phyloP scores from a whole-genome alignment of 805 yeast genomes.

The Candida glaebosa region DNA sequence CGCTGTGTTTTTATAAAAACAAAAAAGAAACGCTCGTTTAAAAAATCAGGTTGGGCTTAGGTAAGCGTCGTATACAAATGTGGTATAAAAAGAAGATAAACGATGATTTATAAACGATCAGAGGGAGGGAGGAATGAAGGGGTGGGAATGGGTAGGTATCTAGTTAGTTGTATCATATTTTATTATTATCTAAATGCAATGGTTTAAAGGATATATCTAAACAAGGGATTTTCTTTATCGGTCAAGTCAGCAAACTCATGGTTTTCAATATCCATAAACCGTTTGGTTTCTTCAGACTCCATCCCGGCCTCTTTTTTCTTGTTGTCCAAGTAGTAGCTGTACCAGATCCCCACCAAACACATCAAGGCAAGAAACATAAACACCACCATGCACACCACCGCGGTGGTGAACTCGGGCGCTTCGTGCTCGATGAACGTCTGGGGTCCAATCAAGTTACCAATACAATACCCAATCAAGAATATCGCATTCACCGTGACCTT shows the following conservation, averaged over 20 bases:
- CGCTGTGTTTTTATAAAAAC: not conserved
- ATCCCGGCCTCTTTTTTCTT: slow-evolving; percentile 28
- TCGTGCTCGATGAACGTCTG: slow-evolving; percentile 43
- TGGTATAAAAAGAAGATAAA: no score
- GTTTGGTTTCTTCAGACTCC: slow-evolving; percentile 8
- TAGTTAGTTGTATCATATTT: no score
- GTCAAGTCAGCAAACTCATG: slow-evolving; percentile 52
- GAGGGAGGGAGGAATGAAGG: no score
- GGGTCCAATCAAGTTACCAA: slow-evolving; percentile 56
- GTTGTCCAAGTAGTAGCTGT: slow-evolving; percentile 32
- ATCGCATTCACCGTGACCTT: slow-evolving; percentile 46
- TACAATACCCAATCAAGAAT: slow-evolving; percentile 47
- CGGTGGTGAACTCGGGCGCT: slow-evolving; percentile 43
- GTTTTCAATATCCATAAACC: slow-evolving; percentile 31
- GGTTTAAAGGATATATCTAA: slow-evolving; percentile 37
- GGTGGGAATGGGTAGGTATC: no score
- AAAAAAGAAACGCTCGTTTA: not conserved
- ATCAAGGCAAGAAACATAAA: slow-evolving; percentile 25
- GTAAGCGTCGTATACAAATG: not conserved
- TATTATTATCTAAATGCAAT: no score
- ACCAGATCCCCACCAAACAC: slow-evolving; percentile 22
- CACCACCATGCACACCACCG: slow-evolving; percentile 38
- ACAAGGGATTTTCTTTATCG: slow-evolving; percentile 50
- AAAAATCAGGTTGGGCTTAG: no score
- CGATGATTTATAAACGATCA: no score